Base-by-base conservation (phyloP, 805 yeast genomes). In the Maudiozyma bulderi region DNA sequence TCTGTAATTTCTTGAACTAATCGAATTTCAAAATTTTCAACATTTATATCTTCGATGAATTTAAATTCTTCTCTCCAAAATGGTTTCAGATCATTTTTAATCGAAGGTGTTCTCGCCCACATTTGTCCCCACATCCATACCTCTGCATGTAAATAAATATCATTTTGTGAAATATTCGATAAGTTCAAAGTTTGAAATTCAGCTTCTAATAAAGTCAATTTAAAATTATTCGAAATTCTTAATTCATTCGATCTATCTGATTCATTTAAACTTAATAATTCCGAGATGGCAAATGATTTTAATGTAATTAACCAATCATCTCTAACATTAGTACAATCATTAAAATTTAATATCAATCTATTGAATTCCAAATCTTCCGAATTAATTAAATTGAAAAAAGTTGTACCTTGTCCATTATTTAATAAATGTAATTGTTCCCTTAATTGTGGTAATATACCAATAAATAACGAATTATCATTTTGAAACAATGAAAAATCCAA, bases 51-150 rank as follows among this genome's bases (percentile, higher is more conserved):
- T 40, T 82, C 68, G 46, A 81, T 78, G n/a, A 84, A 68, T 1
- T 74, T 67, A 59, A 86, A 84, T 43, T 73, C 78, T 58, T 90
- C 96, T 59, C 89, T 79, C 93, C 96, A 90, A 60, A 86, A 86
- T 1, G 95, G 90, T 48, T 74, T 73, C 0, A 63, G 54, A 3
- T 64, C 50, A 43, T 75, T 69, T 37, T 71, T 68, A 0, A 82
- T 82, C 6, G 78, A 70, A 2, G 89, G 82, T 0, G 96, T 86
- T 54, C 88, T 71, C 38, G 85, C 86, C 87, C 91, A 84, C 0
- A 84, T 79, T 44, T 78, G 72, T 15, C 78, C 81, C 84, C 93
- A 84, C 62, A 86, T 72, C 14, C 75, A 68, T 2, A 89, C 71
- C 57, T 88, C 96, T 1, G 85, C 79, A 39, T 39, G 30, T 7